phyloP scores from a whole-genome alignment of 2,329 filamentous ascomycete species.

The Didymellaceae sp. region DNA sequence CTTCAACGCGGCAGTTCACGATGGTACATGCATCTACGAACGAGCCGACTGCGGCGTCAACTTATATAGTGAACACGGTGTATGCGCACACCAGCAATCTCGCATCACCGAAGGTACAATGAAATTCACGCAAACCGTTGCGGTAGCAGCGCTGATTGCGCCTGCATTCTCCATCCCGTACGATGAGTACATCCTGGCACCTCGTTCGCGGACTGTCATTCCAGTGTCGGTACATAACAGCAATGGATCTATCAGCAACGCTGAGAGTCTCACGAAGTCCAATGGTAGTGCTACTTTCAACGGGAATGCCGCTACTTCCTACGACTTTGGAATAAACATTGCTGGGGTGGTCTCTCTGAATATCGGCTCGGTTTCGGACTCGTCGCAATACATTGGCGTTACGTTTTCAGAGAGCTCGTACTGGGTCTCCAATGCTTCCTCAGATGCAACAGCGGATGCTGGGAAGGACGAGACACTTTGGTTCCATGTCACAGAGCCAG shows the following conservation, averaged over 20 bases:
- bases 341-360: constrained; percentile 49
- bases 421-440: constrained; percentile 57
- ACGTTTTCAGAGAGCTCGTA: constrained; percentile 53
- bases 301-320: constrained; percentile 48
- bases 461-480: constrained; percentile 58
- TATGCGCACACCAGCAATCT: neutral
- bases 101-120: neutral
- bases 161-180: constrained; percentile 34
- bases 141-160: constrained; percentile 1
- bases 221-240: constrained; percentile 46
- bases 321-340: constrained; percentile 53
- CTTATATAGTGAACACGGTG: constrained; percentile 1
- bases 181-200: constrained; percentile 52
- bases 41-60: neutral
- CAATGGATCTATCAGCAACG: constrained; percentile 49
- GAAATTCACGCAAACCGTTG: neutral
- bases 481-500: constrained; percentile 51
- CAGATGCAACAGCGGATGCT: constrained; percentile 56
- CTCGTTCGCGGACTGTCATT: constrained; percentile 42
- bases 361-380: constrained; percentile 42
- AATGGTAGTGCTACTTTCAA: constrained; percentile 45
- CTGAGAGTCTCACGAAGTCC: constrained; percentile 40
- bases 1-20: constrained; percentile 1
- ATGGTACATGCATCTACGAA: neutral
- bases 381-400: constrained; percentile 51